These are phyloP conservation scores for Talaromyces sp. DNA, from an alignment of 2,329 filamentous ascomycete species.

Conservation along the genomic window DNA sequence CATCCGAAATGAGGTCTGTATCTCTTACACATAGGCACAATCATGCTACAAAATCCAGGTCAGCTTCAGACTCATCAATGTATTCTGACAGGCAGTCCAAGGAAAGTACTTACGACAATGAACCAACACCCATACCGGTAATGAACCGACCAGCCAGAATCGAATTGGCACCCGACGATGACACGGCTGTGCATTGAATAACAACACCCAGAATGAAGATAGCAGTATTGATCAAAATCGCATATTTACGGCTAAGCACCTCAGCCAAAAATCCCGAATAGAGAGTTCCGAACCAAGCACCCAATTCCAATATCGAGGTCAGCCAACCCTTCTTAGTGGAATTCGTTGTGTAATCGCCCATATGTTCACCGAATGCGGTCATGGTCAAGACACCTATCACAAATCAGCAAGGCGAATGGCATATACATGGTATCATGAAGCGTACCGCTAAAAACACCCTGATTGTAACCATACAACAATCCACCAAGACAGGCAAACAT, in stretches of 20 bases:
- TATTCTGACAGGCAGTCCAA: background rate
- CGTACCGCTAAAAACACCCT: constrained; percentile 25
- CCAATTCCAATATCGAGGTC: constrained; percentile 65
- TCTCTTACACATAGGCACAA: constrained; percentile 51
- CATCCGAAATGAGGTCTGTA: constrained; percentile 34
- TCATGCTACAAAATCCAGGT: constrained; percentile 26
- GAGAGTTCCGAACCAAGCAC: constrained; percentile 72
- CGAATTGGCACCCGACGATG: constrained; percentile 10
- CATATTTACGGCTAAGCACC: constrained; percentile 64
- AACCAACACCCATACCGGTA: constrained; percentile 54
- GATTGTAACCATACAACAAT: constrained; percentile 31
- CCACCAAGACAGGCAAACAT: constrained; percentile 63
- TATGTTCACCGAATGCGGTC: constrained; percentile 20
- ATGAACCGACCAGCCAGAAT: constrained; percentile 71
- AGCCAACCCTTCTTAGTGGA: constrained; percentile 28
- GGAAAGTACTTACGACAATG: constrained; percentile 27
- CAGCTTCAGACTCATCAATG: background rate
- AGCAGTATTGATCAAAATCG: constrained; percentile 33
- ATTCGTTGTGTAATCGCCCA: constrained; percentile 26
- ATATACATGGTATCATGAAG: background rate
- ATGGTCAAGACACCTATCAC: constrained; percentile 21
- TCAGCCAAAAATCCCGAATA: constrained; percentile 71
- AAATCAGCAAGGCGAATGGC: background rate
- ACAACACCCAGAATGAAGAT: constrained; percentile 58
- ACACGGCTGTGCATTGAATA: constrained; percentile 63